Conservation (phyloP, 2,329 filamentous ascomycete species). For the Gnomoniopsis smithogilvyi region DNA sequence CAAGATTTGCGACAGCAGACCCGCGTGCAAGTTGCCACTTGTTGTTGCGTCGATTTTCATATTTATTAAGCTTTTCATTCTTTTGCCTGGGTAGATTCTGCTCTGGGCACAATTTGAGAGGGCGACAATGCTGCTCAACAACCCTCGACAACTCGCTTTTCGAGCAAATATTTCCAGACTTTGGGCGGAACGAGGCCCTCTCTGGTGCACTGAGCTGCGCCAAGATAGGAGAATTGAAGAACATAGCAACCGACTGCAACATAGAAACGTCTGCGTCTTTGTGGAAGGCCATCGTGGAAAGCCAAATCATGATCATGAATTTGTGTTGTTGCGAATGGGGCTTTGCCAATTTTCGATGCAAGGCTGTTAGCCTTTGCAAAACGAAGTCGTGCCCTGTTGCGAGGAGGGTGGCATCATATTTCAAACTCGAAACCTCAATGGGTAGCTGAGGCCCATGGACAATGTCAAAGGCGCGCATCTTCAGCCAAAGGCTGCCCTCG, state of each 20-base stretch:
- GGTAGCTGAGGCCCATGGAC: not conserved
- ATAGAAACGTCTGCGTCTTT: not conserved
- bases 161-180: not conserved
- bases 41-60: not conserved
- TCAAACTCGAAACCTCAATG: not conserved
- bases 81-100: not conserved
- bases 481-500: not conserved
- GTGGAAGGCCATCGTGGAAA: conserved; percentile 21
- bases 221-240: not conserved
- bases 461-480: not conserved
- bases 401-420: not conserved
- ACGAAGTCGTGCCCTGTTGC: not conserved
- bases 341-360: not conserved
- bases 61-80: not conserved
- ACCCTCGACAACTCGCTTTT: not conserved
- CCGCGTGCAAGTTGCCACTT: not conserved
- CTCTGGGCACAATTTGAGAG: not conserved
- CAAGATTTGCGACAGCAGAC: not conserved
- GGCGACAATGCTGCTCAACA: not conserved
- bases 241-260: conserved; percentile 10
- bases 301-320: conserved; percentile 20
- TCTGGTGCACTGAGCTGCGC: not conserved
- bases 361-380: not conserved
- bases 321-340: conserved; percentile 18
- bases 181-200: not conserved